A percentile compares a stretch with the other conserved stretches of the same genome.
Evolutionary conservation across 1,284 basidiomycete species (phyloP).

Genomic region (Cutaneotrichosporon mucoides): DNA sequence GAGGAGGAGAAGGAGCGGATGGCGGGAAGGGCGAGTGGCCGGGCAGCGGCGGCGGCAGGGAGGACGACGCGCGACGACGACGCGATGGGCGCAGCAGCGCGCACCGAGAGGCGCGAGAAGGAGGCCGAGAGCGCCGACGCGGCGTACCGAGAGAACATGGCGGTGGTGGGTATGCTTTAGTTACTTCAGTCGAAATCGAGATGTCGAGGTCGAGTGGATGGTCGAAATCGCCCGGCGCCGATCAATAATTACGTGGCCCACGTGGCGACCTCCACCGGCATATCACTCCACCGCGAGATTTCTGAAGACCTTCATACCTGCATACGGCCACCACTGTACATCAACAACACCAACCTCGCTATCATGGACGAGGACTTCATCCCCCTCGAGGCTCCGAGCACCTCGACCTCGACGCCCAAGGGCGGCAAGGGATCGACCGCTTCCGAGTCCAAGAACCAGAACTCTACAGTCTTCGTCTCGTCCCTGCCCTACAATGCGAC

Average conservation of each 20-base stretch:
- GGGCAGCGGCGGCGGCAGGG: background rate
- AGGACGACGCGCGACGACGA: slow-evolving; percentile 25
- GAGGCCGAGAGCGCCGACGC: slow-evolving; percentile 26
- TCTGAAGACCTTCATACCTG: slow-evolving; percentile 11
- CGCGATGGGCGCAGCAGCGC: slow-evolving; percentile 22
- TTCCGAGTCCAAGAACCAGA: background rate
- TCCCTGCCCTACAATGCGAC: slow-evolving; percentile 80
- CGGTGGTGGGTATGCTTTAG: background rate
- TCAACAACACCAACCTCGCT: slow-evolving; percentile 1
- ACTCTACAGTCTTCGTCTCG: slow-evolving; percentile 48
- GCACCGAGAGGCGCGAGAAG: slow-evolving; percentile 28
- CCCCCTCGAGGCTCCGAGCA: slow-evolving; percentile 28
- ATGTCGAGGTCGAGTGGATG: background rate
- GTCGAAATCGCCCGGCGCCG: background rate
- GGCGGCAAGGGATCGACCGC: background rate
- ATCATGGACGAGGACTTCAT: slow-evolving; percentile 41
- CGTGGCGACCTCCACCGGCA: slow-evolving; percentile 1
- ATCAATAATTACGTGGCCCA: slow-evolving; percentile 5
- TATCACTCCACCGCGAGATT: slow-evolving; percentile 14
- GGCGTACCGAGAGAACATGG: slow-evolving; percentile 20
- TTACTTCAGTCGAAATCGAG: background rate
- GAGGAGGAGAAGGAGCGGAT: slow-evolving; percentile 64
- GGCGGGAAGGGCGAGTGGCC: slow-evolving; percentile 12
- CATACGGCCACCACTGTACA: background rate
- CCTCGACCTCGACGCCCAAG: background rate